These are phyloP conservation scores for Tilletia indica DNA, from an alignment of 1,284 basidiomycete genomes.

Conservation along the genomic window DNA sequence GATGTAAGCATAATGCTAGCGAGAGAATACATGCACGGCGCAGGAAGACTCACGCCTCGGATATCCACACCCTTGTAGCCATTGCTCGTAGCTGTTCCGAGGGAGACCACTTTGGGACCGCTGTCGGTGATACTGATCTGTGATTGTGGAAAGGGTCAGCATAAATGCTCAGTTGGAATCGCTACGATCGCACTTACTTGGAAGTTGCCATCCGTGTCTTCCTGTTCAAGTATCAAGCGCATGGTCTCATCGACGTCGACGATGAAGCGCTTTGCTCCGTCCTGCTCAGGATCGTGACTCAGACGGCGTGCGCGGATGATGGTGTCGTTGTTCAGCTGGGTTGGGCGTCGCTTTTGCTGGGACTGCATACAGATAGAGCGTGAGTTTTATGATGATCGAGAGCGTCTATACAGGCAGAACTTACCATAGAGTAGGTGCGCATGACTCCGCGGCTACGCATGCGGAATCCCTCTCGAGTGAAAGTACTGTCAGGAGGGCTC, in stretches of 20 bases:
- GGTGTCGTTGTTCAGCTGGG: constrained; percentile 47
- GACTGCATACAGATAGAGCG: constrained; percentile 15
- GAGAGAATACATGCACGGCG: not conserved
- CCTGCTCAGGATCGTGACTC: constrained; percentile 57
- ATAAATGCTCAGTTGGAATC: not conserved
- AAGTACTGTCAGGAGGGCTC: constrained; percentile 9
- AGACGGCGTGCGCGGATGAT: constrained; percentile 49
- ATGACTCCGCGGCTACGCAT: constrained; percentile 31
- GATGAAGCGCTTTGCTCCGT: constrained; percentile 66
- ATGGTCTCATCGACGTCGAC: constrained; percentile 99
- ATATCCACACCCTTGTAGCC: constrained; percentile 81
- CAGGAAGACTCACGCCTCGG: constrained; percentile 64
- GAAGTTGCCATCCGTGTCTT: constrained; percentile 95
- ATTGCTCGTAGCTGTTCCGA: constrained; percentile 94
- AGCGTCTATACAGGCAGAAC: not conserved
- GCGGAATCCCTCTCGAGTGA: not conserved
- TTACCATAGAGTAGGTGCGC: constrained; percentile 49
- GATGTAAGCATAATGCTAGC: too few species aligned
- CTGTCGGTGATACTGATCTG: constrained; percentile 93
- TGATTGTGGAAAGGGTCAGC: not conserved
- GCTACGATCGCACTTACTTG: not conserved
- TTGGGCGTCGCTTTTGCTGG: constrained; percentile 50
- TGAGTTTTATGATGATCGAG: not conserved
- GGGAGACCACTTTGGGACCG: constrained; percentile 90
- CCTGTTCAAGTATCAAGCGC: constrained; percentile 90